phyloP scores from a whole-genome alignment of 129 eudicot genomes.

The Flaveria ramosissima region DNA sequence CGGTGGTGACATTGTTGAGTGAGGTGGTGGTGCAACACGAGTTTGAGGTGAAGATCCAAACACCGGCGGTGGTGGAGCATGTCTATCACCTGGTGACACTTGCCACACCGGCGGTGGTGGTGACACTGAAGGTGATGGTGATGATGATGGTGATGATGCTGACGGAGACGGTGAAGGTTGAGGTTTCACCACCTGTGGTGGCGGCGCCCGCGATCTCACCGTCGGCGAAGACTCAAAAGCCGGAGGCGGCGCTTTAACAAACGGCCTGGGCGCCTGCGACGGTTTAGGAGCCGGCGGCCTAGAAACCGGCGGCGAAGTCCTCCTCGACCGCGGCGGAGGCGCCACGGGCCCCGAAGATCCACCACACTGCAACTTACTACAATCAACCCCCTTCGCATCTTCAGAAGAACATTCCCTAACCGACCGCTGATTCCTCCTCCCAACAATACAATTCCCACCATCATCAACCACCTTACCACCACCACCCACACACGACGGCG shows the following conservation, averaged over 20 bases:
- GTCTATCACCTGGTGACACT: slow-evolving; percentile 32
- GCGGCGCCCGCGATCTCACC: slow-evolving; percentile 54
- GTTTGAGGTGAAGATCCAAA: slow-evolving; percentile 29
- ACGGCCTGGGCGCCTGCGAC: slow-evolving; percentile 28
- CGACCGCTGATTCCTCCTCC: slow-evolving; percentile 57
- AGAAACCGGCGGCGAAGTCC: slow-evolving; percentile 7
- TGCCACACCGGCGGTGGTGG: slow-evolving; percentile 28
- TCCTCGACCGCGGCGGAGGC: slow-evolving; percentile 31
- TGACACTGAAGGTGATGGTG: too few relatives aligned
- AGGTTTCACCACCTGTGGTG: slow-evolving; percentile 39
- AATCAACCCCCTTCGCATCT: slow-evolving; percentile 66
- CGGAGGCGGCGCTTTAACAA: slow-evolving; percentile 46
- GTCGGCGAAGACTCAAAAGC: slow-evolving; percentile 44
- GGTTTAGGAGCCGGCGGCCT: slow-evolving; percentile 42
- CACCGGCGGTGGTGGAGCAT: slow-evolving; percentile 45
- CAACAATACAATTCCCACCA: slow-evolving; percentile 57
- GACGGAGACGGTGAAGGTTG: slow-evolving; percentile 31
- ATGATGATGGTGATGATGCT: too few relatives aligned
- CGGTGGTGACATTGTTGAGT: slow-evolving; percentile 14
- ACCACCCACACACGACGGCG: slow-evolving; percentile 54
- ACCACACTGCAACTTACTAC: slow-evolving; percentile 61
- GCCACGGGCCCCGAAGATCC: slow-evolving; percentile 21
- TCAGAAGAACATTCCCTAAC: slow-evolving; percentile 53
- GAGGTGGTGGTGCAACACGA: slow-evolving; percentile 30
- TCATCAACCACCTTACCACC: slow-evolving; percentile 57